These are phyloP conservation scores for Trichoderma sp. DNA, from an alignment of 2,329 filamentous ascomycete species.

Conservation along the genomic window DNA sequence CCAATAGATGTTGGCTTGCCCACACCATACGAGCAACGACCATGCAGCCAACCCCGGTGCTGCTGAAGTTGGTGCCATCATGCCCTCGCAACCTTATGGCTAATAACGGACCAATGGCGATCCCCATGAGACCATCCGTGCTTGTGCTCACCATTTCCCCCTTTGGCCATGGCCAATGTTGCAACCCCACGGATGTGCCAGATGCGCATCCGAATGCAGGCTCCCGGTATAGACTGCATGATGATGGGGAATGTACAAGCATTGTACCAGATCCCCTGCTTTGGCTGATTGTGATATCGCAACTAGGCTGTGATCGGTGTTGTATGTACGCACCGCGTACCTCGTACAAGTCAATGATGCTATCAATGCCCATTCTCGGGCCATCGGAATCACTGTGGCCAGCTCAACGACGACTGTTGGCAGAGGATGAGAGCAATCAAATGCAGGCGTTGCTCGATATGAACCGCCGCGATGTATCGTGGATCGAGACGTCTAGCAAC, in stretches of 20 bases:
- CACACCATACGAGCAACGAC: background rate
- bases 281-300: background rate
- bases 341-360: background rate
- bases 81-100: background rate
- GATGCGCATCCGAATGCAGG: conserved; percentile 23
- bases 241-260: background rate
- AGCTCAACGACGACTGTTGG: background rate
- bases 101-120: conserved; percentile 8
- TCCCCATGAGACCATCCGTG: background rate
- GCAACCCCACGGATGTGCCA: conserved; percentile 22
- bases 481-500: background rate
- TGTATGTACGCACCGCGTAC: background rate
- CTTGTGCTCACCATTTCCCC: background rate
- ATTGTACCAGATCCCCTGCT: background rate
- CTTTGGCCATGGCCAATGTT: background rate
- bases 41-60: conserved; percentile 7
- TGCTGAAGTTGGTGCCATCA: background rate
- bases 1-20: background rate
- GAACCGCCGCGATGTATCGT: background rate
- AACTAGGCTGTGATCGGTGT: background rate
- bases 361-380: background rate
- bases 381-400: background rate
- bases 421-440: background rate
- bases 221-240: conserved; percentile 14
- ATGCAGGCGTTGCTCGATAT: background rate